Percentiles rank a stretch among this genome's conserved stretches.
Conservation (phyloP, 305 asterid genomes). For the Fraxinus floribunda region DNA sequence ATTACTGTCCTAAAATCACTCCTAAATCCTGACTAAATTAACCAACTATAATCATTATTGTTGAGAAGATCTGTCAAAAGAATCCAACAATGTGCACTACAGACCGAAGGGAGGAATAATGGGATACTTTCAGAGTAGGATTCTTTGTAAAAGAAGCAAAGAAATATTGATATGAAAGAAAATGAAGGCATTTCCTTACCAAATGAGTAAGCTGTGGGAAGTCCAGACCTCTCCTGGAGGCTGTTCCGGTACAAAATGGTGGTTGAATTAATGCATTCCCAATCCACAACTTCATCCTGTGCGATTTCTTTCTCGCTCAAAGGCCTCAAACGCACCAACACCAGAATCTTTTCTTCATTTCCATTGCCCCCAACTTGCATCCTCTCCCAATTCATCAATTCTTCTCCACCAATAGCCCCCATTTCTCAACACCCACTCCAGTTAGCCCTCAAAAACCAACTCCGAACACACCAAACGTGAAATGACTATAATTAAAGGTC, state of each 20-base stretch:
- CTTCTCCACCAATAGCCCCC: conserved; percentile 87
- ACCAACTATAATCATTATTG: neutral
- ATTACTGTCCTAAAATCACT: neutral
- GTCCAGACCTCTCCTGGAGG: conserved; percentile 90
- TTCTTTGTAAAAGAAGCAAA: neutral
- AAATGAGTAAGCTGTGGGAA: conserved; percentile 78
- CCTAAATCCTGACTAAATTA: neutral
- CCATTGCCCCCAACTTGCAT: conserved; percentile 56
- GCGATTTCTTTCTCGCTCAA: conserved; percentile 78
- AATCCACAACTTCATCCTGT: conserved; percentile 72
- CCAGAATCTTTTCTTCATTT: conserved; percentile 81
- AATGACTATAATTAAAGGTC: conserved; percentile 25
- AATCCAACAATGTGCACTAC: neutral
- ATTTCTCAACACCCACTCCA: conserved; percentile 34
- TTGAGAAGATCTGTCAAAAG: conserved; percentile 14
- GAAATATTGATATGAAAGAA: conserved; percentile 14
- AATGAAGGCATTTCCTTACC: conserved; percentile 48
- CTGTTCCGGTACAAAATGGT: conserved; percentile 88
- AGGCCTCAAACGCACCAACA: conserved; percentile 91
- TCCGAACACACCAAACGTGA: conserved; percentile 31
- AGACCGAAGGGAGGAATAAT: neutral
- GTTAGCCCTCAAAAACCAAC: conserved; percentile 28
- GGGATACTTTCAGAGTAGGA: neutral
- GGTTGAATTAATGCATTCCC: conserved; percentile 94
- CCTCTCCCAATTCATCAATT: conserved; percentile 73